Conservation (phyloP, 495 filamentous ascomycete species). For the Pseudomonodictys pantanalensis region DNA sequence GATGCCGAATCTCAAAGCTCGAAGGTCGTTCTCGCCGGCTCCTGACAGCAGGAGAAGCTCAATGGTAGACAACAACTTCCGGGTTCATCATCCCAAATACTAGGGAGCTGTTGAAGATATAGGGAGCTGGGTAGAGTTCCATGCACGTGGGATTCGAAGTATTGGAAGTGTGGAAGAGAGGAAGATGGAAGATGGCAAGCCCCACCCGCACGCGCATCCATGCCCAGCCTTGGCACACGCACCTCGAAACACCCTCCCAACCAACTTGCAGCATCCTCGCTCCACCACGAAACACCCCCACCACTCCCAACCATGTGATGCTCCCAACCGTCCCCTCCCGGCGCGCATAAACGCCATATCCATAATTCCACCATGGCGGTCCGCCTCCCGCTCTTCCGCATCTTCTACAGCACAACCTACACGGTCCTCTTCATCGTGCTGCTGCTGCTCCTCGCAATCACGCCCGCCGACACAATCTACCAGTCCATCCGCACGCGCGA, state of each 20-base stretch:
- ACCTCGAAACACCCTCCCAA: not conserved
- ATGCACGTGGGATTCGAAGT: too few relatives aligned
- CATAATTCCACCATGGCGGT: conserved; percentile 24
- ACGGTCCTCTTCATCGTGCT: conserved; percentile 71
- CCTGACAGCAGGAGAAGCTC: too few relatives aligned
- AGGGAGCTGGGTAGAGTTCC: too few relatives aligned
- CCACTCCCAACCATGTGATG: conserved; percentile 14
- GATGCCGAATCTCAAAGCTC: too few relatives aligned
- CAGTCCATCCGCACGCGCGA: conserved; percentile 64
- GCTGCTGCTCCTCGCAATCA: conserved; percentile 69
- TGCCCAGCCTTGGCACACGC: not conserved
- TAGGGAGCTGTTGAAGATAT: too few relatives aligned
- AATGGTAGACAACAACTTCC: too few relatives aligned
- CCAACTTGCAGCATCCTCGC: not conserved
- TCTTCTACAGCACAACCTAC: conserved; percentile 80
- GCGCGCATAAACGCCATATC: not conserved
- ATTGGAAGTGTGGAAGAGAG: too few relatives aligned
- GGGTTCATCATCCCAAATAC: too few relatives aligned
- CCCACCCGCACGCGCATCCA: too few relatives aligned
- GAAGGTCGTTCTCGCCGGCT: too few relatives aligned
- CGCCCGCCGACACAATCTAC: conserved; percentile 78
- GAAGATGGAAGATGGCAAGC: too few relatives aligned
- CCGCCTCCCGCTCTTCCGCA: conserved; percentile 55
- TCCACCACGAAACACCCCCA: conserved; percentile 5
- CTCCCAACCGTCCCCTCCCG: not conserved